These are phyloP conservation scores for Rhizopogon salebrosus DNA, from an alignment of 768 basidiomycete genomes.

Conservation along the genomic window DNA sequence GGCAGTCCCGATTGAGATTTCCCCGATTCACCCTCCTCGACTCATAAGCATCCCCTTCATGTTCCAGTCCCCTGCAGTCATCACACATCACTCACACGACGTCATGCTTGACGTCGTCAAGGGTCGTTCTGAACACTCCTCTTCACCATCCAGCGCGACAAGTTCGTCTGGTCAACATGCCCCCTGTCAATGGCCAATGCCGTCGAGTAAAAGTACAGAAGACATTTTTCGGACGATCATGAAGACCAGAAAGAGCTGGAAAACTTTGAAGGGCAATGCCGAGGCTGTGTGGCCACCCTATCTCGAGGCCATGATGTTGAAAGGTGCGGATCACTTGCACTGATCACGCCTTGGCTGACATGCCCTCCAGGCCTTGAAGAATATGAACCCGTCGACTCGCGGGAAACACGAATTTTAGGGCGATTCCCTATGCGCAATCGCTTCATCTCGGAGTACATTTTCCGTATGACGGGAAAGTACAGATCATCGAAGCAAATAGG, in stretches of 20 bases:
- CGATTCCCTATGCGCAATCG: conserved; percentile 77
- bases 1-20: background rate
- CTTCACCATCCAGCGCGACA: background rate
- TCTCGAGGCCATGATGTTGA: conserved; percentile 71
- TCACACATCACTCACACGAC: conserved; percentile 3
- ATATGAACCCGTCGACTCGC: conserved; percentile 69
- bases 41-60: conserved; percentile 6
- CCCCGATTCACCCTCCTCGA: background rate
- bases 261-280: conserved; percentile 57
- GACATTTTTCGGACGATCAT: conserved; percentile 66
- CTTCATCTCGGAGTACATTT: conserved; percentile 78
- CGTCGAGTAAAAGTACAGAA: conserved; percentile 22
- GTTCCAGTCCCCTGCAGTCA: conserved; percentile 9
- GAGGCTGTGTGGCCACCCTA: conserved; percentile 79
- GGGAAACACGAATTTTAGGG: conserved; percentile 68
- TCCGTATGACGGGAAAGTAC: conserved; percentile 58
- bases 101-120: background rate
- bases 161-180: background rate
- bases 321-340: conserved; percentile 41
- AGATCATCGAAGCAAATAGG: conserved; percentile 78
- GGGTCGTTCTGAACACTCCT: background rate
- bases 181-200: conserved; percentile 9
- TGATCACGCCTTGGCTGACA: conserved; percentile 13
- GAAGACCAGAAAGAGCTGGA: conserved; percentile 70
- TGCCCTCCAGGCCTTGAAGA: conserved; percentile 50